Evolutionary conservation across 2,329 filamentous ascomycete genomes (phyloP).

Genomic region (Arthrobotrys musiformis): DNA sequence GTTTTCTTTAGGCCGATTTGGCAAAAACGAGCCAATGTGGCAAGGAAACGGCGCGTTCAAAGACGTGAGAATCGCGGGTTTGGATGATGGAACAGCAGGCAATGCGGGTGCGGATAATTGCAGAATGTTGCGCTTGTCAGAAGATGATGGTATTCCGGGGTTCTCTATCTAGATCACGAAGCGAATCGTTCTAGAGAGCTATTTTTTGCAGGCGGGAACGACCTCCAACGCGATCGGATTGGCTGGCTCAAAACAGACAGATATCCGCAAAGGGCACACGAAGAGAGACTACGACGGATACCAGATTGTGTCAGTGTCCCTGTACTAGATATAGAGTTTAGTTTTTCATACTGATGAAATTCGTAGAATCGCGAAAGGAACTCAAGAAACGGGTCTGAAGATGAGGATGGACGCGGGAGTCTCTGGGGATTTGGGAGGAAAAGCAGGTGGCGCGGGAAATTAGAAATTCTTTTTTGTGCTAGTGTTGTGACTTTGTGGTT

Average conservation of each 20-base stretch:
- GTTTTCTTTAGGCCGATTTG: no score
- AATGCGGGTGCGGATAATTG: not conserved
- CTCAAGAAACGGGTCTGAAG: not conserved
- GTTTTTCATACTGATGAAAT: not conserved
- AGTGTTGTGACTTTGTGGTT: constrained; percentile 47
- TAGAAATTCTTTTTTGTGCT: constrained; percentile 56
- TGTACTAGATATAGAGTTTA: not conserved
- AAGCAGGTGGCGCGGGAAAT: constrained; percentile 53
- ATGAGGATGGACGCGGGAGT: constrained; percentile 18
- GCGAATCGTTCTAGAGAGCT: constrained; percentile 54
- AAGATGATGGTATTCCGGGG: constrained; percentile 22
- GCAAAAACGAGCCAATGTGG: no score
- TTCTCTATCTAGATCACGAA: constrained; percentile 55
- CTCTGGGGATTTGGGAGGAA: constrained; percentile 30
- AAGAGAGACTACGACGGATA: not conserved
- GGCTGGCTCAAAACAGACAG: not conserved
- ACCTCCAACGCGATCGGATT: constrained; percentile 31
- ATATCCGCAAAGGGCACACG: constrained; percentile 8
- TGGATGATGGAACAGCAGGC: not conserved
- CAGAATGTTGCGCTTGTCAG: not conserved
- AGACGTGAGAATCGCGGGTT: not conserved
- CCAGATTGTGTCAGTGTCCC: not conserved
- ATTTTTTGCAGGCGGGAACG: not conserved
- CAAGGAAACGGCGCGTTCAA: constrained; percentile 18
- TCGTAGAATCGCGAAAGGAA: not conserved